Evolutionary conservation across 1,284 basidiomycete species (phyloP).

Genomic region (Cystobasidium slooffiae): DNA sequence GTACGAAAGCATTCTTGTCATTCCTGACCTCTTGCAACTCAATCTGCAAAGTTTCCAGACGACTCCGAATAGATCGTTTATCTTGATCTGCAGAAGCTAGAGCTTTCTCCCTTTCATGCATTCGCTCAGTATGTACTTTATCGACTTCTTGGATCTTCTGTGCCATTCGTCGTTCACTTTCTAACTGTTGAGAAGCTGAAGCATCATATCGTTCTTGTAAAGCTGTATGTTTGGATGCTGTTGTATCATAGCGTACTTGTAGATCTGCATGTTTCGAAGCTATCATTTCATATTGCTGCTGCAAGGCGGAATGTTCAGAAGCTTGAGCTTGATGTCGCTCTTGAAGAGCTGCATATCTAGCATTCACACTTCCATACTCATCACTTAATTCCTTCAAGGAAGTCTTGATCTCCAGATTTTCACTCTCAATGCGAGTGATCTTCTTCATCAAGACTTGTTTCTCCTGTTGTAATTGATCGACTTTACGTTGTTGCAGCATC

Average conservation of each 20-base stretch:
- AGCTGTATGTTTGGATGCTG: conserved; percentile 8
- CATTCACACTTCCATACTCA: conserved; percentile 1
- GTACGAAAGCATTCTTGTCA: conserved; percentile 7
- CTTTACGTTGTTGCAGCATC: neutral
- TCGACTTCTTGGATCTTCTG: conserved; percentile 30
- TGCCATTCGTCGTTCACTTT: conserved; percentile 20
- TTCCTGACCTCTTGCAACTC: conserved; percentile 39
- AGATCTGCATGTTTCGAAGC: neutral
- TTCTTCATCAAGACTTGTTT: conserved; percentile 24
- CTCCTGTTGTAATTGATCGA: conserved; percentile 31
- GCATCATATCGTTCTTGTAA: conserved; percentile 20
- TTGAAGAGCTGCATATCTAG: conserved; percentile 4
- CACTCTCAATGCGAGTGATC: conserved; percentile 9
- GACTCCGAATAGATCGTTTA: conserved; percentile 12
- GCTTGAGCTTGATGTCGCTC: conserved; percentile 21
- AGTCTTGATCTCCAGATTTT: neutral
- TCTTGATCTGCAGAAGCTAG: conserved; percentile 14
- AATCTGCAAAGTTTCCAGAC: conserved; percentile 16
- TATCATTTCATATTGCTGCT: no score
- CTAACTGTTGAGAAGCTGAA: conserved; percentile 22
- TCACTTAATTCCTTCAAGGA: conserved; percentile 22
- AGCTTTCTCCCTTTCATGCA: conserved; percentile 24
- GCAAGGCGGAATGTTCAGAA: neutral
- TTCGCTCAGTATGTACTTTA: conserved; percentile 24
- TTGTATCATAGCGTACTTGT: conserved; percentile 18